Evolutionary conservation across 2,329 filamentous ascomycete genomes (phyloP).

Genomic region (Orbilia quercus): DNA sequence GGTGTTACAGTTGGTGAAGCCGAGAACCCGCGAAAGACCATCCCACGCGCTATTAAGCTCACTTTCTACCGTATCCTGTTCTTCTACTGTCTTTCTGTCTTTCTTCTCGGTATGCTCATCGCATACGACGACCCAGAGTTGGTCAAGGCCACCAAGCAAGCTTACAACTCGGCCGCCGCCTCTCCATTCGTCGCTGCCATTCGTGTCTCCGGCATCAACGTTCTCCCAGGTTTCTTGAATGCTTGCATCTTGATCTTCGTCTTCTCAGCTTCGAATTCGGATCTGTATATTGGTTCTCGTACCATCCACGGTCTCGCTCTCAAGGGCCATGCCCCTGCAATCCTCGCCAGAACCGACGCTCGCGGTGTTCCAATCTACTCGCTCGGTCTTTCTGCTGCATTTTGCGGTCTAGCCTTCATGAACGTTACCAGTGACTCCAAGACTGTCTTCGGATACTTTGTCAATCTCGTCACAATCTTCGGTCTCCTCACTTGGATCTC

Average conservation of each 20-base stretch:
- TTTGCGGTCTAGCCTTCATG: slow-evolving; percentile 76
- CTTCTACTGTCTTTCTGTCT: slow-evolving; percentile 80
- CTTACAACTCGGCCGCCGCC: slow-evolving; percentile 68
- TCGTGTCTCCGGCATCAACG: slow-evolving; percentile 71
- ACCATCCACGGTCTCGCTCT: slow-evolving; percentile 78
- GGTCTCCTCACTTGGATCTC: slow-evolving; percentile 76
- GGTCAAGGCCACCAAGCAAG: slow-evolving; percentile 68
- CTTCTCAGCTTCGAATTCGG: slow-evolving; percentile 80
- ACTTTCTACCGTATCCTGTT: slow-evolving; percentile 84
- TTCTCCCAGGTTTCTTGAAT: slow-evolving; percentile 76
- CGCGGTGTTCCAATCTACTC: slow-evolving; percentile 77
- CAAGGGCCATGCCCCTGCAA: slow-evolving; percentile 76
- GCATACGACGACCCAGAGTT: slow-evolving; percentile 75
- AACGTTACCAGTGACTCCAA: slow-evolving; percentile 71
- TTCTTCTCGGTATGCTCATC: slow-evolving; percentile 80
- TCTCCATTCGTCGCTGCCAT: slow-evolving; percentile 83
- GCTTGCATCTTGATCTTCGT: slow-evolving; percentile 79
- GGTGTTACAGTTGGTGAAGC: slow-evolving; percentile 83
- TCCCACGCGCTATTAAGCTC: slow-evolving; percentile 80
- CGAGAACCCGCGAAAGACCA: slow-evolving; percentile 79
- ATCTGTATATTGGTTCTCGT: slow-evolving; percentile 79
- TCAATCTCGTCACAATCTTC: slow-evolving; percentile 76
- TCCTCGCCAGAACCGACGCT: slow-evolving; percentile 77
- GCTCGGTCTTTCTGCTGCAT: slow-evolving; percentile 71
- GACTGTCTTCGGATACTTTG: slow-evolving; percentile 73